Evolutionary conservation across 441 rosid genomes (phyloP), one percentile per base, ranked within the genome.

Genomic region (Cnidoscolus chayamansa): DNA sequence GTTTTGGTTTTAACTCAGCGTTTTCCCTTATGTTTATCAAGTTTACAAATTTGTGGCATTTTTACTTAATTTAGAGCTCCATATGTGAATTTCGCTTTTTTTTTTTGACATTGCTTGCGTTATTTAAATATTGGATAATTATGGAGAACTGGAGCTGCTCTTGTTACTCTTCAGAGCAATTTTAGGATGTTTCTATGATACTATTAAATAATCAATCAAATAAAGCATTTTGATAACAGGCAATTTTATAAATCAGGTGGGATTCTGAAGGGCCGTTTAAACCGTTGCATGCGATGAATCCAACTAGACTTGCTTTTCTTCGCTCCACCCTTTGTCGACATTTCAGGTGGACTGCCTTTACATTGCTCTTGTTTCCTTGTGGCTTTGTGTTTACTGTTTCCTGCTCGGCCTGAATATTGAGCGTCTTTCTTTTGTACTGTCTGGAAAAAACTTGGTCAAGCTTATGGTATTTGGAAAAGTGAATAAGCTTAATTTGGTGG

Each of bases 251-350:
- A 5, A 17, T 32, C 77, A 94, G 98, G 98, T 94, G 98, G 99
- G 96, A 92, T 84, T 76, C 87, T 61, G 89, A 86, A 79, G 97
- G 96, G 60, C 96, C 98, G 0, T 94, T 90, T 71, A 92, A 87
- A 72, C 98, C 98, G 1, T 82, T 94, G 84, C 97, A 94, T 81
- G 63, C 60, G 40, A 80, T 92, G 92, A 94, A 94, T 74, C 97
- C 98, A 54, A 88, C 92, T 15, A 85, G 97, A 61, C 81, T 94
- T 67, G 94, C 98, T 78, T 94, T 94, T 79, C 83, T 92, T 55
- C 93, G 94, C 67, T 94, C 99, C 17, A 81, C 96, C 17, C 90
- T 94, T 67, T 90, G 96, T 72, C 85, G 93, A 60, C 96, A 92
- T 79, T 94, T 94, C 75, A 65, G 90, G 98, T 92, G 40, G 35